Percentiles rank a stretch among this genome's conserved stretches.
Evolutionary conservation across 129 eudicot species (phyloP).

Genomic region (Lactuca saligna): DNA sequence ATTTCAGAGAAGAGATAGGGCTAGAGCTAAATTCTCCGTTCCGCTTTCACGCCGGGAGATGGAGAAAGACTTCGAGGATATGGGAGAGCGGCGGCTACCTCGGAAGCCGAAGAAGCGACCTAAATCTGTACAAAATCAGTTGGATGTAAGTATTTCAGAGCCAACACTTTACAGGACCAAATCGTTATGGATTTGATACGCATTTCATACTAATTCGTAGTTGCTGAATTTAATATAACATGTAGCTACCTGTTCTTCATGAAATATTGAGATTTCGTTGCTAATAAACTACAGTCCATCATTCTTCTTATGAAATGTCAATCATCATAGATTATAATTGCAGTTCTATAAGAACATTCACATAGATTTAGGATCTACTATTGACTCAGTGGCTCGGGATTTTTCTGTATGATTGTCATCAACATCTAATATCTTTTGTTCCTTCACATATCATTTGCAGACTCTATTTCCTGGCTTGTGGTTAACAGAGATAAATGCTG

Average conservation of each 20-base stretch:
- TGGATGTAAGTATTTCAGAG: constrained; percentile 56
- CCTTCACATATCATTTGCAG: constrained; percentile 46
- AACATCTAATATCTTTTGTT: constrained; percentile 19
- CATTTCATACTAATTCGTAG: neutral
- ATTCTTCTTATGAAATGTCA: neutral
- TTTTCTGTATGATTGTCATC: neutral
- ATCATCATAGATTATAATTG: too few species aligned
- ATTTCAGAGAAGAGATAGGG: constrained; percentile 37
- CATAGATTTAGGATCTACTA: neutral
- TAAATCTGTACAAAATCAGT: constrained; percentile 51
- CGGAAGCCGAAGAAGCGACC: constrained; percentile 74
- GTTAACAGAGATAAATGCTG: constrained; percentile 73
- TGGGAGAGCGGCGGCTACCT: constrained; percentile 52
- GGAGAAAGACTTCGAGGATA: constrained; percentile 68
- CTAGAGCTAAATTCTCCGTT: constrained; percentile 59
- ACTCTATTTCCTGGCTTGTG: constrained; percentile 68
- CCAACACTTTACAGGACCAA: neutral
- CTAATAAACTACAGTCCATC: neutral
- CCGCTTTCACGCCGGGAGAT: constrained; percentile 65
- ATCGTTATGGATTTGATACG: neutral
- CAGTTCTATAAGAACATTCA: neutral
- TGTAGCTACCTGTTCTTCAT: neutral
- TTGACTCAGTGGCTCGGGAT: neutral
- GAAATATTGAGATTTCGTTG: neutral
- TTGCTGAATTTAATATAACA: neutral